Base-by-base conservation (phyloP, 371 early-diverging fungal species). In the Mortierella sp. region DNA sequence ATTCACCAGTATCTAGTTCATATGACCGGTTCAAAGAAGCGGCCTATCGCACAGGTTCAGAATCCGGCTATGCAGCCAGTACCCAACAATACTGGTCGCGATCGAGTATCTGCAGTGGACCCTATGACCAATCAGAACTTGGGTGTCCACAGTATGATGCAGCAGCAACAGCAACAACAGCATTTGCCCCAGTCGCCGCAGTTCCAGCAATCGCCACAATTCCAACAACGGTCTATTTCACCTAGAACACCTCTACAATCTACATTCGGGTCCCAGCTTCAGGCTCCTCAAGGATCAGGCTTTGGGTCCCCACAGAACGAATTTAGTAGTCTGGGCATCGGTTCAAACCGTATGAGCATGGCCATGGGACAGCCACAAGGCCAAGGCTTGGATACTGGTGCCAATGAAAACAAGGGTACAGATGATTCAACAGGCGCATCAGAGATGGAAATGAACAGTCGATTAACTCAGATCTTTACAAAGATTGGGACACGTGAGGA, bases 401-500 rank as follows among this genome's bases (percentile, higher is more conserved):
- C 31, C 12, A 54, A 56, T n/a, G 71, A 67, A 10, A 58, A 22
- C 57, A 53, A 55, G 59, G 35, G 60, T 13, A 29, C 61, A 13
- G 71, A 60, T 13, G 76, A 76, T 35, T 42, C 42, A 10, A 70
- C 85, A 2, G 68, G 71, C 5, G 23, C 35, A 19, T 68, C 76
- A 2, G 90, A 89, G 53, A 77, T 84, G 42, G 89, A 90, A 45
- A 78, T 88, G 75, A 89, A 91, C 68, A 73, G 83, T 42, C 75
- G 83, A 31, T 68, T 95, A 58, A 89, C 88, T 2, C 86, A 86
- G 26, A 95, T 95, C 58, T 95, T 94, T 71, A 84, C 82, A 12
- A 89, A 90, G 76, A 94, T 95, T 68, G 89, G 90, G 19, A 86
- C 89, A n/a, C 82, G 93, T 55, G 93, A 93, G 45, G 84, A 89